These are phyloP conservation scores for Hemileia vastatrix DNA, from an alignment of 1,284 basidiomycete genomes.

Conservation along the genomic window DNA sequence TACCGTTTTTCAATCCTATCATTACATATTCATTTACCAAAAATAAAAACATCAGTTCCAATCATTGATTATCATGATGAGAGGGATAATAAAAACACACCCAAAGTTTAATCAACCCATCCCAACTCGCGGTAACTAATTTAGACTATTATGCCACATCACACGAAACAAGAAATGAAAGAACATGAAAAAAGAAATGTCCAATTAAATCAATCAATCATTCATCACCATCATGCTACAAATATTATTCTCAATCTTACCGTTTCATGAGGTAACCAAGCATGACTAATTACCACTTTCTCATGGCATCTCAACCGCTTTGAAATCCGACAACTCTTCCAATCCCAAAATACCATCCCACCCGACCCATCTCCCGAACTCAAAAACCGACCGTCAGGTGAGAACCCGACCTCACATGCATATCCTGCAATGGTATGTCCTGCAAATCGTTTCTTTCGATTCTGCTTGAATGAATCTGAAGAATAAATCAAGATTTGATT, in stretches of 20 bases:
- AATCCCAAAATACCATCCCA: conserved; percentile 98
- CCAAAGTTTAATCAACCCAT: conserved; percentile 94
- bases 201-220: conserved; percentile 1
- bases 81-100: no score
- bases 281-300: conserved; percentile 92
- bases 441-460: conserved; percentile 94
- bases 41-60: no score
- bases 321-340: conserved; percentile 89
- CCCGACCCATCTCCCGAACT: conserved; percentile 91
- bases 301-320: conserved; percentile 78
- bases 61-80: no score
- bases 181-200: conserved; percentile 18
- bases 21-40: no score
- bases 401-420: conserved; percentile 91
- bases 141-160: no score
- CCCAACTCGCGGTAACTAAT: conserved; percentile 91
- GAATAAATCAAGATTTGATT: conserved; percentile 96
- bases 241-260: conserved; percentile 52
- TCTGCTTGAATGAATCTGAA: conserved; percentile 87
- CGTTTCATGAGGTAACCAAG: conserved; percentile 95
- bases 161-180: not conserved
- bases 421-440: conserved; percentile 95
- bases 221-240: conserved; percentile 25
- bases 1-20: no score
- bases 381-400: conserved; percentile 94